Conservation (phyloP, 116 monocot species). For the Cymodocea nodosa region DNA sequence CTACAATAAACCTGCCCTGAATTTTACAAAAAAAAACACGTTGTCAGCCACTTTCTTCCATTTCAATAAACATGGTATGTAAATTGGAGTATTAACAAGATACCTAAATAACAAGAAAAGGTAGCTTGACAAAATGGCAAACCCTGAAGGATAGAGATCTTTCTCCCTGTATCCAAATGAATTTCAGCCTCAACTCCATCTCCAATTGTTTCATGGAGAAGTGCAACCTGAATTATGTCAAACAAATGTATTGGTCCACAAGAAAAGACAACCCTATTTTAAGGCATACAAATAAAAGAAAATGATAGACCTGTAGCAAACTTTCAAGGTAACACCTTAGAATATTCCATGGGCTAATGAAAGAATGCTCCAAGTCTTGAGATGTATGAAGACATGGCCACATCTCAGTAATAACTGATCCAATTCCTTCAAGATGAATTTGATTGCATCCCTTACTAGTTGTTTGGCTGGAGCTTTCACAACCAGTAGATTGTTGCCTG, state of each 20-base stretch:
- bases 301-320: constrained; percentile 48
- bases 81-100: neutral
- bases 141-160: constrained; percentile 33
- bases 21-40: neutral
- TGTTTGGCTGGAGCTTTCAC: neutral
- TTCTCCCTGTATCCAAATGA: constrained; percentile 57
- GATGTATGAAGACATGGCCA: constrained; percentile 38
- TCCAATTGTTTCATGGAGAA: constrained; percentile 63
- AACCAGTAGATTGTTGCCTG: constrained; percentile 7
- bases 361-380: constrained; percentile 13
- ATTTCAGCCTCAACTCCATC: constrained; percentile 63
- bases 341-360: constrained; percentile 66
- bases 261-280: neutral
- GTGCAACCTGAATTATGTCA: constrained; percentile 37
- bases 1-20: constrained; percentile 72
- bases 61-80: neutral
- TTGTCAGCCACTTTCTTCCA: neutral
- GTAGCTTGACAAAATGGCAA: constrained; percentile 39
- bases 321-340: constrained; percentile 86
- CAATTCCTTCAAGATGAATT: constrained; percentile 29
- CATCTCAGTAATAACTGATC: constrained; percentile 32
- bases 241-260: neutral
- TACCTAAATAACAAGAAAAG: constrained; percentile 66
- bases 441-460: constrained; percentile 3
- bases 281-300: neutral